Evolutionary conservation across 176 grass and related monocot genomes (phyloP), one percentile per base, ranked within the genome.

Genomic region (Oryza meyeriana): DNA sequence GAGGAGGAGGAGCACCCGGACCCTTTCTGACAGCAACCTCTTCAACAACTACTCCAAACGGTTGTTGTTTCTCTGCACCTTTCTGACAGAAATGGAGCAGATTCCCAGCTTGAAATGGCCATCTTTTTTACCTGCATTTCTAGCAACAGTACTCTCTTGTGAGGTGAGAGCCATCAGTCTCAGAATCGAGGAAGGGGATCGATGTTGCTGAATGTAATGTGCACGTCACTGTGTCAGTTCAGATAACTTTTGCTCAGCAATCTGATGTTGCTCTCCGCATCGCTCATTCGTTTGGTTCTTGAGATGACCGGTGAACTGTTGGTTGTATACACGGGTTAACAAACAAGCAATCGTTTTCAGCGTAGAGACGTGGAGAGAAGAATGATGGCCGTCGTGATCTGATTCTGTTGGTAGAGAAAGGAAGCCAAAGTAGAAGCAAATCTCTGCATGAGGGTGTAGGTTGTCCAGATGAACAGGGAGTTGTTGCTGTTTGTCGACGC

Each of bases 331-430:
- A 71, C n/a, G n/a, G 22, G 59, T 79, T 69, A 10, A n/a, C n/a
- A n/a, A n/a, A n/a, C 39, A 12, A 44, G n/a, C 30, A 52, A 45
- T 39, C 31, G 48, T 64, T 77, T 29, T 67, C 71, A 34, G 77
- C 52, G 33, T 64, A 29, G 18, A 72, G 71, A 64, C 31, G 44
- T 55, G 71, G 71, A 75, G 13, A 10, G 68, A 70, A 71, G 64
- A 50, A 74, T 28, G 61, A 57, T 61, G 50, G 20, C 28, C 30
- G 14, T 64, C 47, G 35, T 69, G 62, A 47, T 68, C 36, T 8
- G 82, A 85, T 85, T 35, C 77, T 64, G 41, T 33, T 42, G 64
- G 18, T 85, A 24, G 40, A 72, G 32, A 72, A 85, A 85, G 12
- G 33, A 66, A 57, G 22, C 1, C 10, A 70, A 41, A 80, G 47